These are phyloP conservation scores for Thuidium tamariscinum DNA, from an alignment of 225 moss, liverwort and hornwort species.

Conservation along the genomic window DNA sequence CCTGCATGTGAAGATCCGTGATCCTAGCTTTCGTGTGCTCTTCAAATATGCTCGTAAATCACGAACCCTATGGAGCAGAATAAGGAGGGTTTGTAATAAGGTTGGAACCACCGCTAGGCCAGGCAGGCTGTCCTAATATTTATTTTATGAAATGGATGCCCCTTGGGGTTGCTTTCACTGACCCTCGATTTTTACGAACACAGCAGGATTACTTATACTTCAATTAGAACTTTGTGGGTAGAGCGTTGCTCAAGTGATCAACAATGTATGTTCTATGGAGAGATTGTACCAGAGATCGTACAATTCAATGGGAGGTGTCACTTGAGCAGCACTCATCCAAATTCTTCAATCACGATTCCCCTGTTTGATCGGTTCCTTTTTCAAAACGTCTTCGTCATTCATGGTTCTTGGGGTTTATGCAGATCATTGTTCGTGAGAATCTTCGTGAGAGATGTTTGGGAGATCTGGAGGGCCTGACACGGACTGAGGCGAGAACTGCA, in stretches of 20 bases:
- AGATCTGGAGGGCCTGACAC: slow-evolving; percentile 68
- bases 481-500: slow-evolving; percentile 45
- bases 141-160: not conserved
- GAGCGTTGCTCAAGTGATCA: not conserved
- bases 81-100: not conserved
- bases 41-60: not conserved
- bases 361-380: not conserved
- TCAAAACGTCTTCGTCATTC: not conserved
- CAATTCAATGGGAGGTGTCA: not conserved
- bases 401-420: not conserved
- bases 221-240: not conserved
- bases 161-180: not conserved
- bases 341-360: not conserved
- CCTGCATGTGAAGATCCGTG: not conserved
- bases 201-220: not conserved
- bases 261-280: not conserved
- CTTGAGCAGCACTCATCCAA: not conserved
- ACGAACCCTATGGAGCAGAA: no score
- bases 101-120: not conserved
- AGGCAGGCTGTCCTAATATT: not conserved
- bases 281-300: not conserved
- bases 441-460: slow-evolving; percentile 84
- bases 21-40: not conserved
- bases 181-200: not conserved
- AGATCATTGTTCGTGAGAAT: slow-evolving; percentile 41